Evolutionary conservation across 306 rosid species (phyloP), one percentile per base, ranked within the genome.

Genomic region (Rosa lucieae): DNA sequence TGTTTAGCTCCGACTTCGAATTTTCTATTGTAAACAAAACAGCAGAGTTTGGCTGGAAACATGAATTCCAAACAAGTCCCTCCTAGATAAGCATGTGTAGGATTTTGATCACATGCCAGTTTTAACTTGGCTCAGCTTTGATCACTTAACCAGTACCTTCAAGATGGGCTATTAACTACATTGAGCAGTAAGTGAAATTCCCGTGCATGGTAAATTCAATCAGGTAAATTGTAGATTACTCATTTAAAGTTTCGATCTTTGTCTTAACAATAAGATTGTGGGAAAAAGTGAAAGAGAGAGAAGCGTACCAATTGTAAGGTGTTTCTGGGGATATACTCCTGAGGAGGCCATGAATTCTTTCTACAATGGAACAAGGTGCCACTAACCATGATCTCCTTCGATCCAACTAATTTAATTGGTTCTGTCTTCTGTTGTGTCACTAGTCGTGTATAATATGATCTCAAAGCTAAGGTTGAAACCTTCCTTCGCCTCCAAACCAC

Each of bases 321-420:
- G 26, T 80, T 69, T 78, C 78, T 91, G 85, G 84, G 90, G 77
- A 95, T 85, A 70, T 95, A 95, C 92, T 93, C 99, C 75, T 88
- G 89, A 10, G 98, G 87, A 15, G 99, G 99, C 99, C 99, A 95
- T 44, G 99, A 95, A 86, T 93, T 91, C 85, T 93, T 95, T 83
- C 97, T 87, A 85, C 76, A 84, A 62, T 89, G 98, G 74, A 95
- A 95, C 71, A 95, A 55, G 80, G 81, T 82, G 26, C 93, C 92
- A 78, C 84, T 87, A 70, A 95, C 89, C 99, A 95, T 95, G 61
- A 37, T 62, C 37, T 32, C 2, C n/a, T 17, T 17, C 6, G 23
- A 18, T 18, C 23, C 9, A 32, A 32, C 37, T 32, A 32, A 2
- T 32, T 32, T 32, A 32, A 32, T 32, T 32, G 37, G 37, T 32